These are phyloP conservation scores for Coniochaeta prunicola DNA, from an alignment of 2,329 filamentous ascomycete genomes.

Conservation along the genomic window DNA sequence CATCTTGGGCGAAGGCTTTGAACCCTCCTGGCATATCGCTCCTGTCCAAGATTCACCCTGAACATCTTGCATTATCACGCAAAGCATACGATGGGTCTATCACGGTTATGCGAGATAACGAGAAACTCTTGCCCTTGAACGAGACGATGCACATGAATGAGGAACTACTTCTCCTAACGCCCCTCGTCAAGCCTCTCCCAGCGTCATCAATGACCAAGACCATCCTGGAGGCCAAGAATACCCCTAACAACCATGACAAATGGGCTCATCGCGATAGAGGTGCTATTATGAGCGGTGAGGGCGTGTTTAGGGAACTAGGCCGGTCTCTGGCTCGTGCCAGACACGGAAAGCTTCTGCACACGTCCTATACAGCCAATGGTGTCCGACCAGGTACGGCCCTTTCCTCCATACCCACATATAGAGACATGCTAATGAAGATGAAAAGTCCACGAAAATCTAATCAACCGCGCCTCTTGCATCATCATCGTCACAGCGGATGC, in stretches of 20 bases:
- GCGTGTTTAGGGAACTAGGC: constrained; percentile 85
- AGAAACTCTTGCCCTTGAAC: constrained; percentile 74
- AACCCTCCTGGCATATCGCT: constrained; percentile 73
- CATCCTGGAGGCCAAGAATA: constrained; percentile 46
- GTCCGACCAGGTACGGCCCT: constrained; percentile 58
- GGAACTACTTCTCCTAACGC: constrained; percentile 82
- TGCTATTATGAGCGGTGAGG: constrained; percentile 81
- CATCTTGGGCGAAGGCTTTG: constrained; percentile 86
- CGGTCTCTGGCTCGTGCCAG: constrained; percentile 79
- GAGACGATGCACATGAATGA: constrained; percentile 77
- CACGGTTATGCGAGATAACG: constrained; percentile 84
- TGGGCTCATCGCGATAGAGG: constrained; percentile 52
- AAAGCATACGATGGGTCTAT: constrained; percentile 89
- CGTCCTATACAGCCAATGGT: constrained; percentile 90
- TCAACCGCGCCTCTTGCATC: constrained; percentile 79
- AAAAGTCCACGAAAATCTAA: constrained; percentile 79
- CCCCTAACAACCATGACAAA: constrained; percentile 41
- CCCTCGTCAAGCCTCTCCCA: constrained; percentile 84
- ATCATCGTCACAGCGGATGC: constrained; percentile 91
- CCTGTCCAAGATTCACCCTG: constrained; percentile 73
- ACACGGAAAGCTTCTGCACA: constrained; percentile 82
- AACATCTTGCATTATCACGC: constrained; percentile 73
- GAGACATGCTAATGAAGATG: constrained; percentile 7
- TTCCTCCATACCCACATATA: background rate
- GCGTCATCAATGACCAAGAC: constrained; percentile 77